Conservation (phyloP, 1,284 basidiomycete genomes). For the Malassezia slooffiae region DNA sequence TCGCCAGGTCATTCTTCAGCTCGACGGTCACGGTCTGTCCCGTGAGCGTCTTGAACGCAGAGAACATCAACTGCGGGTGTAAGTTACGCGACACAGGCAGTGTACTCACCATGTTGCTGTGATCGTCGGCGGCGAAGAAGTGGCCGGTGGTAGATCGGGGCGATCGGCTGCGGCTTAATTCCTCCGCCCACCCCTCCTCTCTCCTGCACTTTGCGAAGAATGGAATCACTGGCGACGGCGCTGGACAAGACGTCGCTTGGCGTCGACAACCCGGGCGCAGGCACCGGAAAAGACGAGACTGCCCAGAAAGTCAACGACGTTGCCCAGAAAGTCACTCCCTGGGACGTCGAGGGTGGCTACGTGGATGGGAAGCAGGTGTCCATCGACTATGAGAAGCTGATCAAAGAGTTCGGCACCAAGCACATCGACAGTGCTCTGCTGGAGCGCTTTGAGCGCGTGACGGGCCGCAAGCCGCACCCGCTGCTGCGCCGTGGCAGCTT, state of each 20-base stretch:
- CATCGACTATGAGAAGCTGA: conserved; percentile 86
- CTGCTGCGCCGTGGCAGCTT: conserved; percentile 86
- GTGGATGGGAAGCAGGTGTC: conserved; percentile 68
- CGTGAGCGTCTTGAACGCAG: conserved; percentile 97
- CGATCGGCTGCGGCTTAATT: no score
- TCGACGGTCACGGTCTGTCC: conserved; percentile 86
- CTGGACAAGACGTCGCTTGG: conserved; percentile 25
- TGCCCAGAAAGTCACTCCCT: conserved; percentile 80
- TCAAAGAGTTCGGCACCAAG: conserved; percentile 85
- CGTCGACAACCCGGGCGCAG: conserved; percentile 13
- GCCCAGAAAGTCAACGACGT: not conserved
- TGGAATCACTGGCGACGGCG: conserved; percentile 23
- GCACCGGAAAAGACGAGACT: conserved; percentile 9
- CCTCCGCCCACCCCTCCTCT: no score
- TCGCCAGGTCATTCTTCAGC: conserved; percentile 96
- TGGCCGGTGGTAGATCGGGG: no score
- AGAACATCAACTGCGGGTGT: conserved; percentile 77
- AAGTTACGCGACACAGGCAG: no score
- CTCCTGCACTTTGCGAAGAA: no score
- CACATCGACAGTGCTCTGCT: conserved; percentile 67
- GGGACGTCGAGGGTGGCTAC: conserved; percentile 91
- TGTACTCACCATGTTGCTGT: no score
- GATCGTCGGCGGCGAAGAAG: conserved; percentile 3
- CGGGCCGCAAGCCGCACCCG: conserved; percentile 80
- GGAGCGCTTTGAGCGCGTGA: conserved; percentile 79